Evolutionary conservation across 2,329 filamentous ascomycete species (phyloP), one percentile per base, ranked within the genome.

Genomic region (Penicillium sp.): DNA sequence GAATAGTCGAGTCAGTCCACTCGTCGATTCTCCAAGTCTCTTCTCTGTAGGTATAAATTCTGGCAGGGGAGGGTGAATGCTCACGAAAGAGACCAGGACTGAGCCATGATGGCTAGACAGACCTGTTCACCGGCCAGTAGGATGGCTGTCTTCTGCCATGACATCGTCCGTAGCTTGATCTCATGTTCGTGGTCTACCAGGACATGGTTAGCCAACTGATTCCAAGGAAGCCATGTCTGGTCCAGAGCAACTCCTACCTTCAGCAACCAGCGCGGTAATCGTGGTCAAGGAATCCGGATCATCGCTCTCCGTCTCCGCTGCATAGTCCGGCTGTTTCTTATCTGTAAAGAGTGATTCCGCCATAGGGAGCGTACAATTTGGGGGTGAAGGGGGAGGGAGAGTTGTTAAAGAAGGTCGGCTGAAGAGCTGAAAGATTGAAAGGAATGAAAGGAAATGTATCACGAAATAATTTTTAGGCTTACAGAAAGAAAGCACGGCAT

Each of bases 131-230:
- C 79, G 10, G 66, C 69, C 5, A 81, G 73, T 31, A 81, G 64
- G 71, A 76, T 80, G 7, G 79, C 77, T 1, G 77, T 78, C 62
- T 80, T 80, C 57, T 81, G 77, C 79, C 79, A 82, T 28, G 78
- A 75, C 79, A 81, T 81, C 1, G 78, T 81, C n/a, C 79, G 73
- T 11, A 82, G 75, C 61, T 79, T 75, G 68, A 82, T 82, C 3
- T 81, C 79, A 62, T 65, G 59, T 40, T 55, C 8, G 21, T 64
- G 62, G 14, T 64, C 62, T 65, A 18, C 19, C 44, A 43, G 8
- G 1, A 42, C 14, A 10, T 8, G 4, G 28, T 42, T n/a, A 52
- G 49, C 43, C 26, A 16, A 6, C 48, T 37, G 26, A 21, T n/a
- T 5, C 21, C 14, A 36, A 11, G 16, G 18, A 19, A 37, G 11